phyloP scores from a whole-genome alignment of 2,329 filamentous ascomycete genomes.

The Ophiocordyceps unilateralis region DNA sequence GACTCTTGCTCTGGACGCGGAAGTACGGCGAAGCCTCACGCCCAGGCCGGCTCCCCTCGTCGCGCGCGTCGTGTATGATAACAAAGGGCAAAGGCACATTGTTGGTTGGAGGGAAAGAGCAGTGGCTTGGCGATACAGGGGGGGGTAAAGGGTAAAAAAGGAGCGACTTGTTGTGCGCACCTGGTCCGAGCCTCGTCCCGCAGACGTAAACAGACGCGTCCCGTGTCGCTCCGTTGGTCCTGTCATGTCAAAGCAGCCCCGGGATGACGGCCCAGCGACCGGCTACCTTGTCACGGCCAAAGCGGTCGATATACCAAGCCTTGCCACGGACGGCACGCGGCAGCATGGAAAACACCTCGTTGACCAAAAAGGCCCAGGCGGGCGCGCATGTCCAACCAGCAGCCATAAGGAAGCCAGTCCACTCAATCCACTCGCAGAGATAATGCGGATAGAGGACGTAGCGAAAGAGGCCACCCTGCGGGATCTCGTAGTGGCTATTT shows the following conservation, averaged over 20 bases:
- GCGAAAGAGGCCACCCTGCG: slow-evolving; percentile 65
- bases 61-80: neutral
- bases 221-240: too few species aligned
- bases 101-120: neutral
- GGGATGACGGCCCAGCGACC: slow-evolving; percentile 55
- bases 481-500: slow-evolving; percentile 73
- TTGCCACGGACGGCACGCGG: slow-evolving; percentile 68
- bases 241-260: slow-evolving; percentile 23
- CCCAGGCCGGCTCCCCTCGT: neutral
- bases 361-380: slow-evolving; percentile 66
- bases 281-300: slow-evolving; percentile 68
- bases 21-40: neutral
- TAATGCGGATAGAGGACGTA: slow-evolving; percentile 85
- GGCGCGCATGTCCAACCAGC: slow-evolving; percentile 52
- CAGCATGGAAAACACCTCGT: slow-evolving; percentile 80
- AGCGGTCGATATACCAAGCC: slow-evolving; percentile 74
- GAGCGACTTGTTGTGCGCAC: neutral
- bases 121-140: too few species aligned
- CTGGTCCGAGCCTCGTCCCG: neutral
- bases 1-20: neutral
- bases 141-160: neutral
- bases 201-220: neutral
- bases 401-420: slow-evolving; percentile 74
- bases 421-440: slow-evolving; percentile 93
- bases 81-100: neutral